These are phyloP conservation scores for Posidonia australis DNA, from an alignment of 106 monocot species.

Conservation along the genomic window DNA sequence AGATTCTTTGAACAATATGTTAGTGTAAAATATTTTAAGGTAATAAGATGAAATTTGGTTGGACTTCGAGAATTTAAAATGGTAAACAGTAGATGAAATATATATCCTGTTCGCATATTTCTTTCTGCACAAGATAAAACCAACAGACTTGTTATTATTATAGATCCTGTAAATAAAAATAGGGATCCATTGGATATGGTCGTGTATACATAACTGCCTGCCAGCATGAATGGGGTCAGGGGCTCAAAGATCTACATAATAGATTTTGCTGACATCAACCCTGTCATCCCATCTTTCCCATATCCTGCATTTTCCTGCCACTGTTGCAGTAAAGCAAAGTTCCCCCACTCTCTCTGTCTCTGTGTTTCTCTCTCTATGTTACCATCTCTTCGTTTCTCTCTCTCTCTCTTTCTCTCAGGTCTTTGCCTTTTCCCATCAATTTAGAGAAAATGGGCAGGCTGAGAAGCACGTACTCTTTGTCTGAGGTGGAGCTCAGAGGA, in stretches of 20 bases:
- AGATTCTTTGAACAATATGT: too few species aligned
- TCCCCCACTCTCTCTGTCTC: neutral
- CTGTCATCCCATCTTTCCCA: slow-evolving; percentile 4
- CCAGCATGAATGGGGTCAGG: neutral
- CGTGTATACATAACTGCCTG: too few species aligned
- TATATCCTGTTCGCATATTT: too few species aligned
- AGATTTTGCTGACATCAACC: slow-evolving; percentile 12
- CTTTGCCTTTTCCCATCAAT: slow-evolving; percentile 9
- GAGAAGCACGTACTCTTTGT: slow-evolving; percentile 2
- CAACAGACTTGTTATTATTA: too few species aligned
- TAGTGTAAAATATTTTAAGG: too few species aligned
- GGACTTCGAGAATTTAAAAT: too few species aligned
- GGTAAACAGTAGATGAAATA: too few species aligned
- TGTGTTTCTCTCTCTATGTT: neutral
- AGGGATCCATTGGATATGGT: too few species aligned
- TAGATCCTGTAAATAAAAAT: too few species aligned
- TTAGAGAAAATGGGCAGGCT: neutral
- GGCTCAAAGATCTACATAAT: slow-evolving; percentile 1
- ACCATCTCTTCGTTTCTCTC: too few species aligned
- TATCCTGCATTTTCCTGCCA: slow-evolving; percentile 3
- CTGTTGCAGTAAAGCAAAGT: slow-evolving; percentile 6
- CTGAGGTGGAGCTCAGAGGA: slow-evolving; percentile 3
- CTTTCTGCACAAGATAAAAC: too few species aligned
- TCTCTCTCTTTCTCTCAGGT: neutral
- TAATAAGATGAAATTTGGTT: too few species aligned